Base-by-base conservation (phyloP, 352 stramenopile genomes). In the Phytophthora sp. region DNA sequence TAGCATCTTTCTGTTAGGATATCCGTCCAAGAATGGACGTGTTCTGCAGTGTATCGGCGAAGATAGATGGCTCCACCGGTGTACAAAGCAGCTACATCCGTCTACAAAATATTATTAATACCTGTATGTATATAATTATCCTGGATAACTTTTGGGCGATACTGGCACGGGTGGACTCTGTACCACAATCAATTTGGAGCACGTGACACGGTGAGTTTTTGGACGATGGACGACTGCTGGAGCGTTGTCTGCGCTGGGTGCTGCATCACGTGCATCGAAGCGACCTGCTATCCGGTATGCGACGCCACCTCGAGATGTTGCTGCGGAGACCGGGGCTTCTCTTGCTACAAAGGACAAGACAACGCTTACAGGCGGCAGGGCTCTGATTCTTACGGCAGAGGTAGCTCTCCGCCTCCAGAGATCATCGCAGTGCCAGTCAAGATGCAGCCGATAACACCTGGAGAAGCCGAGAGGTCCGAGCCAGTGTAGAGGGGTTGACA, bases 221-320 rank as follows among this genome's bases (percentile, higher is more conserved):
- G 20, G 12, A 58, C 49, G 20, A 76, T 76, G 63, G 68, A 73
- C 45, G 63, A 73, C 16, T 71, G 60, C 42, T 70, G 56, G 18
- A 58, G 26, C 20, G 63, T 38, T 26, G 44, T 73, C 53, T 73
- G 68, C 53, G 56, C 30, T 15, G 68, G 68, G 12, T 76, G 63
- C 52, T 76, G 57, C 52, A 66, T 69, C 63, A 66, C 63, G n/a
- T 53, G 39, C n/a, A 20, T 36, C 15, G 57, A 76, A 1, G 38
- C 26, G 26, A 50, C 35, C 23, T 76, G 68, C 44, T 31, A 44
- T 35, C 63, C 68, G 12, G n/a, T 59, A 7, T 71, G 56, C 27
- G 52, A 72, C 30, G 26, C 24, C 33, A 69, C 57, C 33, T 68
- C 68, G 23, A 55, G 36, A 9, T 63, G 54, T 36, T 69, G 51